Conservation (phyloP, 2,329 filamentous ascomycete species). For the Niveomyces coronatus region DNA sequence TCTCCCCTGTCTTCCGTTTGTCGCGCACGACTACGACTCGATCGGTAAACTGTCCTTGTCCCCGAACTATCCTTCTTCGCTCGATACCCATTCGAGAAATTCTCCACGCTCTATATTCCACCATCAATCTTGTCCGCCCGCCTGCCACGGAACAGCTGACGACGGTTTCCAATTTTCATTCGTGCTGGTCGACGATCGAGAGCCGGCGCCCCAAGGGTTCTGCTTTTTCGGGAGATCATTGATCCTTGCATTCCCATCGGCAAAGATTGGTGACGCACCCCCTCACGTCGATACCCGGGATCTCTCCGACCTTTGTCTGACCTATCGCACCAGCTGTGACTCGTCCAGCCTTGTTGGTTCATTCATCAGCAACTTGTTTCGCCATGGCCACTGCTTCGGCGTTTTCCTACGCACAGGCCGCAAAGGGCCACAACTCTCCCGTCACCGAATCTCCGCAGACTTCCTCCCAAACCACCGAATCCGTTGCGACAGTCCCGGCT, state of each 20-base stretch:
- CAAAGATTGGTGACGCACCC: constrained; percentile 4
- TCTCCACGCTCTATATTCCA: no score
- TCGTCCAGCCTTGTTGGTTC: constrained; percentile 12
- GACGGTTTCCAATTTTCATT: neutral
- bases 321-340: constrained; percentile 18
- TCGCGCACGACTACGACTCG: constrained; percentile 5
- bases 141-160: no score
- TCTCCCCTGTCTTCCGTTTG: constrained; percentile 3
- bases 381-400: constrained; percentile 46
- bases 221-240: constrained; percentile 11
- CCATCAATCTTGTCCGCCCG: no score
- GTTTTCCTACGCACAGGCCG: constrained; percentile 94
- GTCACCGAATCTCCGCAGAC: constrained; percentile 30
- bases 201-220: constrained; percentile 8
- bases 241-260: constrained; percentile 6
- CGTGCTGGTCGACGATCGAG: constrained; percentile 12
- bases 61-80: no score
- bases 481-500: constrained; percentile 2
- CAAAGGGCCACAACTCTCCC: constrained; percentile 49
- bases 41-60: no score
- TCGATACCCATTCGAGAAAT: no score
- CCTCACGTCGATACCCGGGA: constrained; percentile 4
- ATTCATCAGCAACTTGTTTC: constrained; percentile 15
- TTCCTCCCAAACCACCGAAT: constrained; percentile 15
- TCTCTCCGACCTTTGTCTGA: constrained; percentile 2